Base-by-base conservation (phyloP, 352 stramenopile genomes). In the Phytophthora pinifolia region DNA sequence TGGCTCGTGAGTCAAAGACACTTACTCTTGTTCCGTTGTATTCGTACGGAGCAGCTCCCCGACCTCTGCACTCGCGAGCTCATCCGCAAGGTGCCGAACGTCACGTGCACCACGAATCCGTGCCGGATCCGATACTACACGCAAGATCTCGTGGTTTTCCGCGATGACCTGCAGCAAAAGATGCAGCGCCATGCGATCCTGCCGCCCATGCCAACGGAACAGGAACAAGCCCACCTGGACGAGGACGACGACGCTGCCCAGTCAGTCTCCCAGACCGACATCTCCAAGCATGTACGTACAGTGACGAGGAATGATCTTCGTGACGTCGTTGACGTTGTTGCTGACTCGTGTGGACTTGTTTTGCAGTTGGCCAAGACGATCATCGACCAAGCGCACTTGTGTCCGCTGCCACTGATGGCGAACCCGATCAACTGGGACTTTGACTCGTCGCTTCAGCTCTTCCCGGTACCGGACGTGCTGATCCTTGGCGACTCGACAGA, bases 391-490 rank as follows among this genome's bases (percentile, higher is more conserved):
- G 88, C 86, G 12, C 94, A 98, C 56, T 69, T 98, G 55, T 95
- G 81, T 54, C 95, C 95, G 7, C 66, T 98, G 31, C 87, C 89
- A 30, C 60, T 97, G 12, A 81, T 91, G 51, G 73, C 78, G 20
- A 82, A 79, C 53, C 93, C 95, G n/a, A 96, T 98, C 54, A 96
- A 96, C 62, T 98, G 92, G 92, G 86, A 93, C 18, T 97, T 94
- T 55, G 92, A 98, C 68, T 82, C 92, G 34, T 79, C 89, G 5
- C 61, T 98, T 35, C 82, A 94, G 46, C 74, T 98, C 13, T 98
- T 98, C 65, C 95, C 95, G 1, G 68, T 93, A 43, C 95, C 95
- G 0, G 87, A 98, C 65, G 86, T 96, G 54, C 58, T 95, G 27
- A 90, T 95, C 17, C 63, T 95, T 5, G 83, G 81, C 6, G 85